Evolutionary conservation across 331 rosid species (phyloP).

Genomic region (Ulmus americana): DNA sequence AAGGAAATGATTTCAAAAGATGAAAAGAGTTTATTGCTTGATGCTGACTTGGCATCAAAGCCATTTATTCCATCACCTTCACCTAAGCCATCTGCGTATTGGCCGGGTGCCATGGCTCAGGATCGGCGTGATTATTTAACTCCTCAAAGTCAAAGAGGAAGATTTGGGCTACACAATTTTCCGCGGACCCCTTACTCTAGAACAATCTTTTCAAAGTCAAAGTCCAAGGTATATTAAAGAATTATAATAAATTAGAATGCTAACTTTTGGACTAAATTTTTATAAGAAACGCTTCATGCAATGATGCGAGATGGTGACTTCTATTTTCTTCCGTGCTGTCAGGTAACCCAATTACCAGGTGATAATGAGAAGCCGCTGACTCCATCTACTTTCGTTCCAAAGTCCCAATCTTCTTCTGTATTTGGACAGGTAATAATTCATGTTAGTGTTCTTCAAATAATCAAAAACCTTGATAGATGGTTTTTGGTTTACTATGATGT

Average conservation of each 20-base stretch:
- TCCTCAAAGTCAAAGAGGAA: slow-evolving; percentile 59
- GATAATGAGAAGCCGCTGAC: slow-evolving; percentile 22
- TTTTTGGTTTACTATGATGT: too few relatives aligned
- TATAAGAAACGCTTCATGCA: not conserved
- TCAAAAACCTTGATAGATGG: slow-evolving; percentile 13
- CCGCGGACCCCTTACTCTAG: slow-evolving; percentile 89
- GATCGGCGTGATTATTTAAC: slow-evolving; percentile 48
- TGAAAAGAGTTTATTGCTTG: slow-evolving; percentile 34
- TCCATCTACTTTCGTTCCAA: slow-evolving; percentile 43
- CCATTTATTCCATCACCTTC: slow-evolving; percentile 45
- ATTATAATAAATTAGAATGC: not conserved
- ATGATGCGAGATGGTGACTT: slow-evolving; percentile 1
- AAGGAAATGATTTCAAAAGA: slow-evolving; percentile 31
- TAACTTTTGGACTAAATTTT: not conserved
- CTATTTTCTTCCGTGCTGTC: slow-evolving; percentile 15
- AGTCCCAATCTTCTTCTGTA: slow-evolving; percentile 35
- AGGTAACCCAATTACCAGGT: slow-evolving; percentile 49
- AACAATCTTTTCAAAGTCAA: slow-evolving; percentile 62
- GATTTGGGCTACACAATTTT: slow-evolving; percentile 56
- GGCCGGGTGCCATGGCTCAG: slow-evolving; percentile 82
- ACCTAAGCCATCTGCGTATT: slow-evolving; percentile 49
- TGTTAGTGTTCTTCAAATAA: slow-evolving; percentile 1
- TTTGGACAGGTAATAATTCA: slow-evolving; percentile 48
- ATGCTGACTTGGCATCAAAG: slow-evolving; percentile 37
- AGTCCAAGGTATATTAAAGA: slow-evolving; percentile 50